Evolutionary conservation across 805 yeast species (phyloP), one percentile per base, ranked within the genome.

Genomic region (Nakazawaea anatomiae): DNA sequence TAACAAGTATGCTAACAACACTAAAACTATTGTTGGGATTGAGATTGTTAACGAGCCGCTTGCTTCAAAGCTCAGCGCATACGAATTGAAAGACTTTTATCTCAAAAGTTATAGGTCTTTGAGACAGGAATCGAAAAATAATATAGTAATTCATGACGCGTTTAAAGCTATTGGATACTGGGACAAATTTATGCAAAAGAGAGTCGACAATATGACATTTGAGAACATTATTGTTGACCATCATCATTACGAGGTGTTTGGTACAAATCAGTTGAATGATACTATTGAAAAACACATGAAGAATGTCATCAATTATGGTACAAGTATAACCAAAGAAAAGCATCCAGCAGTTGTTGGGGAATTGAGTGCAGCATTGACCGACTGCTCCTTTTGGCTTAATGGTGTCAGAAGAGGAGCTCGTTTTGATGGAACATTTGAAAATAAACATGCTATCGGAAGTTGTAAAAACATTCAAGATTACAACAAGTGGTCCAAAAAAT

Each of bases 281-380:
- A 50, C 70, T 47, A 73, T 87, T 48, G 87, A 82, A 57, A 79
- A 81, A 44, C 94, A 86, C 60, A 59, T 92, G 47, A 56, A 67
- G 35, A 60, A 66, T 47, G 82, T 80, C 1, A 80, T 85, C 63
- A 62, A 66, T 27, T 77, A 80, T 70, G 83, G 80, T 45, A 52
- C 66, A 52, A 63, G 68, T 47, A 69, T 76, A 39, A 52, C 61
- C 10, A 52, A 59, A 42, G 89, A 87, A 64, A 67, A 73, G 59
- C 89, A 86, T 66, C 87, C 92, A 88, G 77, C 78, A 49, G 74
- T 90, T 14, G 77, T 81, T 44, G 97, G 97, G 54, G 97, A 90
- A 71, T 91, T 92, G 88, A 74, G 88, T 28, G 96, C 90, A 10
- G 97, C 97, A 1, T 75, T 91, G 57, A 90, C 96, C 3, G 97